Evolutionary conservation across 164 flowering plant genomes (phyloP), one percentile per base, ranked within the genome.

Genomic region (Akebia trifoliata): DNA sequence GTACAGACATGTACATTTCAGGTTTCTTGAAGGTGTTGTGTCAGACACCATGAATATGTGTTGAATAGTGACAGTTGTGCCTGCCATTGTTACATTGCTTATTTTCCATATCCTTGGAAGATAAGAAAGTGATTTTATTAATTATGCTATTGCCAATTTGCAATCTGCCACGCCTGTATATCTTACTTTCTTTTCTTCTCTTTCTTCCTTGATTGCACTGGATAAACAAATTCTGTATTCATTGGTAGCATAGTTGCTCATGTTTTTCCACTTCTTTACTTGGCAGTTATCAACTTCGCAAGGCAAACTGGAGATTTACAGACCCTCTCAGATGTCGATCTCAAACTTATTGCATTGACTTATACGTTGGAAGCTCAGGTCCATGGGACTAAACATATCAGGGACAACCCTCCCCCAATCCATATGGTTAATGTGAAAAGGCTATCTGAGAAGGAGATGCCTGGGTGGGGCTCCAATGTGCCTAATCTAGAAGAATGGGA

Each of bases 401-500:
- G 90, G 56, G 86, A 84, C 52, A 75, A 54, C 15, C 97, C 97
- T 54, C 99, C 93, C 1, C 87, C 97, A 46, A 64, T 93, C 9
- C 87, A 81, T 49, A 50, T 74, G 46, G 82, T 93, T 53, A 86
- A 81, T 65, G 86, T 83, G 7, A 90, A 71, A 70, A 80, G 84
- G 66, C 61, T 93, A 32, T 84, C 93, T 10, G 96, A 82, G 70
- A 93, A 84, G 66, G 95, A 87, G 28, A 56, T 90, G 83, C 99
- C 97, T 32, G 99, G 99, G 0, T 93, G 99, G 97, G 99, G 99
- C 9, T 59, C 76, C 18, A 93, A 93, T 73, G 97, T 93, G 12
- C 85, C 96, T 38, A 93, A 93, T 73, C 62, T 90, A 69, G 85
- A 80, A 56, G 97, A 93, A 61, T 93, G 99, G 99, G 99, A 93